Evolutionary conservation across 805 yeast genomes (phyloP).

Genomic region (Saccharomycopsis sp.): DNA sequence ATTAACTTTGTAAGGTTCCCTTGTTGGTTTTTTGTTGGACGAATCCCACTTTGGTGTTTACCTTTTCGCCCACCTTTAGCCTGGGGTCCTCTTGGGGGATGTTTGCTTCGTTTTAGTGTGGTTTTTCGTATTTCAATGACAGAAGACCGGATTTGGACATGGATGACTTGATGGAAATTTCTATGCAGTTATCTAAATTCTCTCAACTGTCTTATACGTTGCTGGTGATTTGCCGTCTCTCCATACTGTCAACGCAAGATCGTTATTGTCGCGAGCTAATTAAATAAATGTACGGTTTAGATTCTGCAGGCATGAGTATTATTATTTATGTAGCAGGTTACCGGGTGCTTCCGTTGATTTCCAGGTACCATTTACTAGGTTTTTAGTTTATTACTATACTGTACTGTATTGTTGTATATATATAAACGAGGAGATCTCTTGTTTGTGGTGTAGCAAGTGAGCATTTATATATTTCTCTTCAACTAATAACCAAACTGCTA

Average conservation of each 20-base stretch:
- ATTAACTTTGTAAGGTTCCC: no score
- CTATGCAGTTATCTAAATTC: not conserved
- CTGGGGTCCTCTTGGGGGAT: not conserved
- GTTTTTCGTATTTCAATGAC: not conserved
- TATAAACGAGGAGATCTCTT: no score
- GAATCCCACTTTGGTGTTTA: not conserved
- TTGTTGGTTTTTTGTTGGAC: not conserved
- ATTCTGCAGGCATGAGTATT: not conserved
- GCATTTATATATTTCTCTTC: no score
- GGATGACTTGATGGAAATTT: not conserved
- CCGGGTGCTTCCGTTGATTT: not conserved
- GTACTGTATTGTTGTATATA: no score
- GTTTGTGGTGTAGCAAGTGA: no score
- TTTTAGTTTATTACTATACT: no score
- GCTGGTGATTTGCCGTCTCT: not conserved
- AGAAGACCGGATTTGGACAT: not conserved
- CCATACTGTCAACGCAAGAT: not conserved
- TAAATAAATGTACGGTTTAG: no score
- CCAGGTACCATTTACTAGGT: not conserved
- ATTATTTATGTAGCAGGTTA: not conserved
- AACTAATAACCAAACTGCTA: no score
- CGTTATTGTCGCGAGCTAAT: not conserved
- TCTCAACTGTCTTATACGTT: not conserved
- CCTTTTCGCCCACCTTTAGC: not conserved
- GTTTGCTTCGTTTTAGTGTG: not conserved